phyloP scores from a whole-genome alignment of 202 grass and related monocot species.

The Elaeis oleifera region DNA sequence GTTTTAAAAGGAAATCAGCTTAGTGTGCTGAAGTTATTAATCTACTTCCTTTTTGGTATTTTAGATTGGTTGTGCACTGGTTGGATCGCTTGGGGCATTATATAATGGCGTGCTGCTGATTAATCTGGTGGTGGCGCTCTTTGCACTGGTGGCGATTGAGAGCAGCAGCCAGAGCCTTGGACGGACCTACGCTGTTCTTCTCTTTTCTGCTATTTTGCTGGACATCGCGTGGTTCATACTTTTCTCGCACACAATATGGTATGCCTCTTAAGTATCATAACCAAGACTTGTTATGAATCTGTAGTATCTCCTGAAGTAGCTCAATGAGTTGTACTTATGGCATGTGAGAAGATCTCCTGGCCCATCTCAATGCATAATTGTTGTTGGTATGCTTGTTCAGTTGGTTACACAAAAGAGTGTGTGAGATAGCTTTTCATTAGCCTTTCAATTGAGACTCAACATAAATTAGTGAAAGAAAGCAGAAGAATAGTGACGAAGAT shows the following conservation, averaged over 20 bases:
- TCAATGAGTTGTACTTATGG: not conserved
- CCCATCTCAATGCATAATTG: no score
- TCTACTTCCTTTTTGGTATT: not conserved
- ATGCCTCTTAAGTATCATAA: constrained; percentile 21
- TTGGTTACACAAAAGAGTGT: no score
- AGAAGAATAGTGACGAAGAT: no score
- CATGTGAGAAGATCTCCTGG: no score
- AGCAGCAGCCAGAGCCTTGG: constrained; percentile 87
- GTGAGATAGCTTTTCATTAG: no score
- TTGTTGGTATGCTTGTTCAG: no score
- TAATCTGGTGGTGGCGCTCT: constrained; percentile 92
- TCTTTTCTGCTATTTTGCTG: constrained; percentile 73
- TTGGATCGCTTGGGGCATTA: constrained; percentile 85
- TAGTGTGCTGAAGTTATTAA: not conserved
- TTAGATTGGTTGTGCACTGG: constrained; percentile 83
- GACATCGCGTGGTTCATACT: constrained; percentile 95
- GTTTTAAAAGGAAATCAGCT: not conserved
- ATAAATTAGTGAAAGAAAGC: no score
- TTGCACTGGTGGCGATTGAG: constrained; percentile 90
- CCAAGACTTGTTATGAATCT: not conserved
- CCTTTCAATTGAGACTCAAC: no score
- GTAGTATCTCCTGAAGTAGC: not conserved
- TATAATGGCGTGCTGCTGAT: constrained; percentile 93
- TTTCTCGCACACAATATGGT: constrained; percentile 94
- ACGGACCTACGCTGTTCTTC: constrained; percentile 79